phyloP scores from a whole-genome alignment of 169 alveolate genomes.

The Eimeria nieschulzi region DNA sequence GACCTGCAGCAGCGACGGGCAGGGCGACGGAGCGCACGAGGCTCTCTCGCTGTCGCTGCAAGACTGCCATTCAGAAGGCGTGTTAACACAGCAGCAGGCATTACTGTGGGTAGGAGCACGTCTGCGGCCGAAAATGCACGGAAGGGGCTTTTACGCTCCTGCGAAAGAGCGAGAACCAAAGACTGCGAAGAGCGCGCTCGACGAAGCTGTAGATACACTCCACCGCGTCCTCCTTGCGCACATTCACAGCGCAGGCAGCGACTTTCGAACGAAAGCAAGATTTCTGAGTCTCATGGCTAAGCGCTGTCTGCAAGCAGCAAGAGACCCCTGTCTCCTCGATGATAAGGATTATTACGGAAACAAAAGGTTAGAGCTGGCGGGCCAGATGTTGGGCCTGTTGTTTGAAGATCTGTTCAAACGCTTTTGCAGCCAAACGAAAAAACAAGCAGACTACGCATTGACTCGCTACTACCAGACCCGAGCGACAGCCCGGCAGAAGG shows the following conservation, averaged over 20 bases:
- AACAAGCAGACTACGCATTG: slow-evolving; percentile 83
- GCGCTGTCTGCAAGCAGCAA: slow-evolving; percentile 94
- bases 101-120: slow-evolving; percentile 87
- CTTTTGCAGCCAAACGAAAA: slow-evolving; percentile 80
- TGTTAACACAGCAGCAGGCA: slow-evolving; percentile 92
- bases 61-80: slow-evolving; percentile 76
- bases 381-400: slow-evolving; percentile 96
- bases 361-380: slow-evolving; percentile 99
- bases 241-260: slow-evolving; percentile 83
- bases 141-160: slow-evolving; percentile 87
- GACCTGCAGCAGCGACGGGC: slow-evolving; percentile 17
- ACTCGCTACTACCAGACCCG: slow-evolving; percentile 72
- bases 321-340: slow-evolving; percentile 94
- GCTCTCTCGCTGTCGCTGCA: slow-evolving; percentile 65
- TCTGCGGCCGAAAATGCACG: slow-evolving; percentile 87
- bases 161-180: slow-evolving; percentile 79
- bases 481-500: slow-evolving; percentile 57
- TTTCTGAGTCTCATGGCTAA: slow-evolving; percentile 96
- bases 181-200: slow-evolving; percentile 78
- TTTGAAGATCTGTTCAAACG: slow-evolving; percentile 95
- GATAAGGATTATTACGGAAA: slow-evolving; percentile 99
- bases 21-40: slow-evolving; percentile 39
- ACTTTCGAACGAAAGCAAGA: slow-evolving; percentile 77
- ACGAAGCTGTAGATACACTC: slow-evolving; percentile 95
- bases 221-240: slow-evolving; percentile 93